Evolutionary conservation across 1,284 basidiomycete genomes (phyloP), one percentile per base, ranked within the genome.

Genomic region (Paramarasmius palmivorus): DNA sequence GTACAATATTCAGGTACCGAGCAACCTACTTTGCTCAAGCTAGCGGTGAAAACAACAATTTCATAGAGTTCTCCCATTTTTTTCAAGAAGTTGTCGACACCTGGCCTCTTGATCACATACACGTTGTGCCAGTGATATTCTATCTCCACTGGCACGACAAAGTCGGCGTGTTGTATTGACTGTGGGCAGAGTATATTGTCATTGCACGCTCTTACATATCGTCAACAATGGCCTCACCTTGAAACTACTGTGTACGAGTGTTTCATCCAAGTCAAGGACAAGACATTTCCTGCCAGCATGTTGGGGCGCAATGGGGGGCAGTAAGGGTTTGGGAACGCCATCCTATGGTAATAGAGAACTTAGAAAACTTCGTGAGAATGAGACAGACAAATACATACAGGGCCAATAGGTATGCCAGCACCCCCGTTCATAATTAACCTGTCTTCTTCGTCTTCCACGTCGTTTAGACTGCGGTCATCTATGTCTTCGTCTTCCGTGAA

Each of bases 41-140:
- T 95, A 10, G 97, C 96, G 5, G 96, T 99, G 70, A 99, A 99
- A 14, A 99, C 92, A 26, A 99, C 97, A 53, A 99, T 83, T 72
- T 99, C 96, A 71, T 97, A 99, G 49, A 98, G 86, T 71, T 97
- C 92, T 39, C 97, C 96, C 97, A 99, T 99, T 70, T 85, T 88
- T 71, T 92, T 91, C 73, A 99, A 75, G 72, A 99, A 99, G 66
- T 88, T 89, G 73, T 99, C 96, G 23, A 99, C 97, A 7, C 96
- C 96, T 2, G 96, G 96, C 45, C 96, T 88, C 74, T 99, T 99
- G 72, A 99, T 94, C 39, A 99, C 97, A 72, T 99, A 98, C 57
- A 99, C 94, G 65, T 98, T 98, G 71, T 99, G 96, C 78, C 91
- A 93, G 63, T 96, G 88, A 59, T 93, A 95, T 68, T 99, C 97